A percentile compares a stretch with the other conserved stretches of the same genome.
phyloP scores from a whole-genome alignment of 139 green algal genomes.

The Chlorella sp. region DNA sequence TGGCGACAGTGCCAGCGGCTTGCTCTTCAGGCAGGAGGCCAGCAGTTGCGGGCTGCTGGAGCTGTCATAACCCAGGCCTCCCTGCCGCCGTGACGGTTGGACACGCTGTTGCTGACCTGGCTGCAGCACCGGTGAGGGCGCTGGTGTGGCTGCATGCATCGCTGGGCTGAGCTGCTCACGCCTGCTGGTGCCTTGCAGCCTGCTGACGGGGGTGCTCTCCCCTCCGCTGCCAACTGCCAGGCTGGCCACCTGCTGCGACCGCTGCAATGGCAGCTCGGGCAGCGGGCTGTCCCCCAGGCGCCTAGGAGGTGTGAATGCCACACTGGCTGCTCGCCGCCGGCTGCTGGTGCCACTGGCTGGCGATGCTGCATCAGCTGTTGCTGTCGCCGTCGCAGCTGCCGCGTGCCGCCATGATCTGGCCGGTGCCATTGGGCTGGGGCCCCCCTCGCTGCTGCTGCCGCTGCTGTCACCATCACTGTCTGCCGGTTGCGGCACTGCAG shows the following conservation, averaged over 20 bases:
- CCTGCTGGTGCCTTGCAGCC: not conserved
- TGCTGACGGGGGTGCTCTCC: not conserved
- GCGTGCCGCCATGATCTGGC: too few relatives aligned
- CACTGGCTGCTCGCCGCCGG: not conserved
- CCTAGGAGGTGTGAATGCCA: not conserved
- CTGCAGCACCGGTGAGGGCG: not conserved
- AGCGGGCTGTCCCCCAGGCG: conserved; percentile 9
- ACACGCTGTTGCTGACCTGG: not conserved
- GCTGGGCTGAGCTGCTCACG: not conserved
- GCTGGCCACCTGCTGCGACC: not conserved
- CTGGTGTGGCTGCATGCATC: not conserved
- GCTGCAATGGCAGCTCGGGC: too few relatives aligned
- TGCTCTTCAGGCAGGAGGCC: conserved; percentile 21
- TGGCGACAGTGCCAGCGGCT: not conserved
- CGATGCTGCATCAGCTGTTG: not conserved
- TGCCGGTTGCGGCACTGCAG: not conserved
- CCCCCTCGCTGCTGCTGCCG: not conserved
- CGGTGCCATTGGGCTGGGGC: not conserved
- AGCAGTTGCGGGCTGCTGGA: not conserved
- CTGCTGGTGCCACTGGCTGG: not conserved
- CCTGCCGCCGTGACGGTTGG: not conserved
- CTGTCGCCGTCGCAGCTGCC: not conserved
- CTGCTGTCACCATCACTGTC: not conserved
- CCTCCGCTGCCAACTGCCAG: not conserved
- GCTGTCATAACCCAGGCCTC: too few relatives aligned